phyloP scores from a whole-genome alignment of 257 asterid species.

The Cruciata laevipes region DNA sequence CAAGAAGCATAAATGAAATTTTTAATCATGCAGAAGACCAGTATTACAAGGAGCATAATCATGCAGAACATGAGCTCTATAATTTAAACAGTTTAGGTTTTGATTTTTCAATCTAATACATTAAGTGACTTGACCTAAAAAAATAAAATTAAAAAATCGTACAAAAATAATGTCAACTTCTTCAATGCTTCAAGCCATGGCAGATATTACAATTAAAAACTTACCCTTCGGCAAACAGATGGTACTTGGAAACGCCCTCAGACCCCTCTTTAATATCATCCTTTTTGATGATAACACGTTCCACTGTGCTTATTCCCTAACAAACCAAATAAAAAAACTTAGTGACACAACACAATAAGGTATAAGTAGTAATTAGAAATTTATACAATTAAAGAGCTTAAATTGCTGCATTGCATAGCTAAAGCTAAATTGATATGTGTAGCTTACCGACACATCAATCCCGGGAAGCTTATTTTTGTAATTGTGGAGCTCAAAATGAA shows the following conservation, averaged over 20 bases:
- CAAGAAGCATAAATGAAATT: no score
- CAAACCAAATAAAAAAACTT: constrained; percentile 13
- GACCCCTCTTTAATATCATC: constrained; percentile 23
- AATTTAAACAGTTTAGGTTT: not conserved
- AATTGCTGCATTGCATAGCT: not conserved
- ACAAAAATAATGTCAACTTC: not conserved
- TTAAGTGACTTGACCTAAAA: not conserved
- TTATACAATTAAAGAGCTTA: not conserved
- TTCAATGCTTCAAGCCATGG: not conserved
- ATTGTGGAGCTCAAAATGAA: constrained; percentile 62
- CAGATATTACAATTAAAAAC: constrained; percentile 17
- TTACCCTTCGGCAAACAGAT: constrained; percentile 89
- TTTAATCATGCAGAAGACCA: no score
- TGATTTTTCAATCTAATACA: not conserved
- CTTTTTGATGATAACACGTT: constrained; percentile 71
- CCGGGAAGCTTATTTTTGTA: constrained; percentile 58
- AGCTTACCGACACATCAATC: constrained; percentile 73
- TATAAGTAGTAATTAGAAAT: not conserved
- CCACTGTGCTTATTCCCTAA: constrained; percentile 81
- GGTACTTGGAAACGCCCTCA: constrained; percentile 22
- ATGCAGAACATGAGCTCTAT: not conserved
- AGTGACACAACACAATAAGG: not conserved
- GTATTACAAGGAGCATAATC: constrained; percentile 40
- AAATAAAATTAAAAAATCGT: not conserved
- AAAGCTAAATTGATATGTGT: not conserved